Evolutionary conservation across 1,284 basidiomycete species (phyloP), one percentile per base, ranked within the genome.

Genomic region (Anthracocystis setariae): DNA sequence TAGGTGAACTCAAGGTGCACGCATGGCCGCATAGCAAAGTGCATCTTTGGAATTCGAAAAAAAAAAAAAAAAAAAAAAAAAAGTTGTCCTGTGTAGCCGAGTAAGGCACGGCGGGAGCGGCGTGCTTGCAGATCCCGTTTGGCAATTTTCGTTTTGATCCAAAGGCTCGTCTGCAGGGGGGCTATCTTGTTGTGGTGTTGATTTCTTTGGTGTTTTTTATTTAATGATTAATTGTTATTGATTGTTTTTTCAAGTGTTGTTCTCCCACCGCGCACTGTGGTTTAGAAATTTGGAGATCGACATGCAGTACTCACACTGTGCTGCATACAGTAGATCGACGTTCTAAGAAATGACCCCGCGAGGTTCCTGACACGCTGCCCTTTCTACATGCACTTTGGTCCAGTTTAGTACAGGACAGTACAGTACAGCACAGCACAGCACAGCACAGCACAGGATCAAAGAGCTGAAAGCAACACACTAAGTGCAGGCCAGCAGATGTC

Each of bases 151-250:
- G 5, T 46, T 21, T 37, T 46, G 32, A 48, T 46, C 49, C 47
- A 18, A 20, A 60, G 53, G 38, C 57, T 5, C 23, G 25, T 46
- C 15, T 46, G 51, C 52, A 48, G 33, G 38, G 46, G 15, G 40
- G 29, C 47, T 48, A 27, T 43, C 18, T 35, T 21, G 18, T 2
- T 29, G 24, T 13, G 27, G 35, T 40, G 25, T 44, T n/a, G 53
- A 46, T 49, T 33, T 50, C 39, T 48, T 50, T 61, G 58, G 47
- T 53, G 58, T 32, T 53, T 23, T 53, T n/a, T n/a, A n/a, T n/a
- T n/a, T n/a, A n/a, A n/a, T n/a, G n/a, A n/a, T n/a, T n/a, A n/a
- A n/a, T n/a, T n/a, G n/a, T n/a, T n/a, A n/a, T n/a, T n/a, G n/a
- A n/a, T n/a, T n/a, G n/a, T n/a, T 29, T 29, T 29, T 29, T 29